phyloP scores from a whole-genome alignment of 2,329 filamentous ascomycete species.

The Penicillium corylophilum region DNA sequence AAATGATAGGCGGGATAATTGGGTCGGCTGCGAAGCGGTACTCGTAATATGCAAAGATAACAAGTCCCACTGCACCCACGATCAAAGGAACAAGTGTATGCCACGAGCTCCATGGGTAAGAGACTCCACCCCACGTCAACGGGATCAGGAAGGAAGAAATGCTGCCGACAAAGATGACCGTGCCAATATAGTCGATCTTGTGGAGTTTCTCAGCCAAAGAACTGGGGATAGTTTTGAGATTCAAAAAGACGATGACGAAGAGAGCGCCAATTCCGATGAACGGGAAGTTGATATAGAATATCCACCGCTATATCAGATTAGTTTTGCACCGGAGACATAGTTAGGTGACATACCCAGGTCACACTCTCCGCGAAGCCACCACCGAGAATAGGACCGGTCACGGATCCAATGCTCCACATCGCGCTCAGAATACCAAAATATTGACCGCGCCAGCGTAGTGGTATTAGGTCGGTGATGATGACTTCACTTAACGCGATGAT shows the following conservation, averaged over 20 bases:
- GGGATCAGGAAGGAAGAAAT: slow-evolving; percentile 61
- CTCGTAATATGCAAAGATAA: slow-evolving; percentile 57
- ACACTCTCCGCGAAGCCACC: slow-evolving; percentile 42
- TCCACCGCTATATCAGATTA: slow-evolving; percentile 30
- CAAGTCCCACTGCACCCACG: slow-evolving; percentile 53
- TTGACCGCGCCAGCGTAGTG: slow-evolving; percentile 39
- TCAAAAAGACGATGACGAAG: slow-evolving; percentile 49
- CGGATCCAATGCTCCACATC: slow-evolving; percentile 43
- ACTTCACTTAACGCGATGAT: slow-evolving; percentile 46
- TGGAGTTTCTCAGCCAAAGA: slow-evolving; percentile 51
- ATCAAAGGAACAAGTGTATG: slow-evolving; percentile 62
- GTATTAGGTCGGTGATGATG: slow-evolving; percentile 46
- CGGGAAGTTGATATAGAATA: slow-evolving; percentile 40
- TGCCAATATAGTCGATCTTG: slow-evolving; percentile 64
- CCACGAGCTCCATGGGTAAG: slow-evolving; percentile 64
- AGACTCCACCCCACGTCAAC: slow-evolving; percentile 64
- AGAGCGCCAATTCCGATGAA: slow-evolving; percentile 32
- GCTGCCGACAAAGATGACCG: slow-evolving; percentile 59
- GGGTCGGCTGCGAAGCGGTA: slow-evolving; percentile 52
- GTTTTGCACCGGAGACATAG: too few species aligned
- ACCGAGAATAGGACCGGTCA: slow-evolving; percentile 43
- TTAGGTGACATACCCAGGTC: slow-evolving; percentile 36
- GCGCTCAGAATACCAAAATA: slow-evolving; percentile 42
- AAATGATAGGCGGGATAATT: slow-evolving; percentile 47
- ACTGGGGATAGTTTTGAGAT: slow-evolving; percentile 50